phyloP scores from a whole-genome alignment of 2,329 filamentous ascomycete genomes.

The Aspergillus latus region DNA sequence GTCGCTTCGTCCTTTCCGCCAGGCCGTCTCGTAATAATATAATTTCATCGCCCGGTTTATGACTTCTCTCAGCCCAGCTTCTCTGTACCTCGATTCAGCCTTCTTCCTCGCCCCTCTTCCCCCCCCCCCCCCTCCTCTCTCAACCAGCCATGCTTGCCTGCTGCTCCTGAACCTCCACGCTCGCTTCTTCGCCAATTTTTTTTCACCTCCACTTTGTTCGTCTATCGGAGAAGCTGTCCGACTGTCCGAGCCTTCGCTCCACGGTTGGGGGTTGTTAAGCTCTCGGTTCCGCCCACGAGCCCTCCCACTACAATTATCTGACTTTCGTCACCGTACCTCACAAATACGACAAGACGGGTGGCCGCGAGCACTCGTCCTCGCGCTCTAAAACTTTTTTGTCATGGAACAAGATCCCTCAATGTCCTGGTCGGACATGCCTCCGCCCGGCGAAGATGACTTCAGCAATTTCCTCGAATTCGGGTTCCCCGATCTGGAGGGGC shows the following conservation, averaged over 20 bases:
- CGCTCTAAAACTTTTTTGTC: not conserved
- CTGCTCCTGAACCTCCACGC: slow-evolving; percentile 4
- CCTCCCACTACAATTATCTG: not conserved
- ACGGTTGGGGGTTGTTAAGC: not conserved
- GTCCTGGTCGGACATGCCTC: slow-evolving; percentile 36
- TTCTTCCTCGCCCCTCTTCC: not conserved
- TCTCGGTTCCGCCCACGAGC: not conserved
- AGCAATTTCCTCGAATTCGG: slow-evolving; percentile 51
- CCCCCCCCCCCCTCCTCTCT: no score
- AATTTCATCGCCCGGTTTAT: not conserved
- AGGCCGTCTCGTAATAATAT: not conserved
- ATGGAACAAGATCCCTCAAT: slow-evolving; percentile 42
- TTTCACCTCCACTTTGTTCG: no score
- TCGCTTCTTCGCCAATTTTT: not conserved
- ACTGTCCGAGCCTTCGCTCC: not conserved
- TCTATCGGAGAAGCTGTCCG: not conserved
- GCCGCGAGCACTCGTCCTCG: not conserved
- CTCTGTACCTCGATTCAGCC: not conserved
- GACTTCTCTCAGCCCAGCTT: not conserved
- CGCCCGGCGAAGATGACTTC: slow-evolving; percentile 48
- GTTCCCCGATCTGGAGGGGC: slow-evolving; percentile 44
- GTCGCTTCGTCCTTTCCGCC: slow-evolving; percentile 8
- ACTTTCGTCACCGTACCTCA: slow-evolving; percentile 4
- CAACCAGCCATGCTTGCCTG: slow-evolving; percentile 10
- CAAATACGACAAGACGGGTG: not conserved